Base-by-base conservation (phyloP, 176 grass and related monocot species). In the Oryza glumipatula region DNA sequence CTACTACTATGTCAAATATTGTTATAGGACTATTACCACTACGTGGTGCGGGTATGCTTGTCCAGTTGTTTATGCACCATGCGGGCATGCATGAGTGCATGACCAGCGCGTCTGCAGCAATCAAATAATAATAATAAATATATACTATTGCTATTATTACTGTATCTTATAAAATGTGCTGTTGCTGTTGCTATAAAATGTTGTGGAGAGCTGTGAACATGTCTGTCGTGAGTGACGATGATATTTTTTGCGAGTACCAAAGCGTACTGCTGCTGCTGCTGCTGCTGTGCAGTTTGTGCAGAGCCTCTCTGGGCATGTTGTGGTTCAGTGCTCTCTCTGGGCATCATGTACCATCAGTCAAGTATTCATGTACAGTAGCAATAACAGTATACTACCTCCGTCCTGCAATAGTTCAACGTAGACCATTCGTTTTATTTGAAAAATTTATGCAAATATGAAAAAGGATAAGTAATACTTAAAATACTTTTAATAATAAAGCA, bases 201-300 rank as follows among this genome's bases (percentile, higher is more conserved):
- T 30, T 68, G 76, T 36, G 9, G 5, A 0, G 45, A 10, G 11
- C 45, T 15, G 14, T 52, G 49, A 52, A 16, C 49, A 6, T 13
- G 51, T 19, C 64, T 81, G 49, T 22, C 11, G 1, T 33, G 64
- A 6, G 16, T 32, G 74, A 24, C 24, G 54, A 39, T 63, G 51
- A 85, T 41, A 32, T 38, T 78, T 58, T 47, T 46, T 45, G 48
- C 23, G 23, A 70, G 73, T 78, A 63, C 66, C 75, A 28, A 71
- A 8, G 70, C 70, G 15, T 63, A n/a, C 10, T 32, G 58, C 58
- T 23, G 21, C 58, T 63, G 58, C 58, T 56, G 47, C 48, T 51
- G 48, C 48, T 51, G 39, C 13, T 52, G 3, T 67, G 41, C 63
- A 49, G 71, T 8, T 73, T 49, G 45, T 1, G 21, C 14, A 43